A percentile compares a stretch with the other conserved stretches of the same genome.
phyloP scores from a whole-genome alignment of 257 asterid species.

The Scutellaria galericulata region DNA sequence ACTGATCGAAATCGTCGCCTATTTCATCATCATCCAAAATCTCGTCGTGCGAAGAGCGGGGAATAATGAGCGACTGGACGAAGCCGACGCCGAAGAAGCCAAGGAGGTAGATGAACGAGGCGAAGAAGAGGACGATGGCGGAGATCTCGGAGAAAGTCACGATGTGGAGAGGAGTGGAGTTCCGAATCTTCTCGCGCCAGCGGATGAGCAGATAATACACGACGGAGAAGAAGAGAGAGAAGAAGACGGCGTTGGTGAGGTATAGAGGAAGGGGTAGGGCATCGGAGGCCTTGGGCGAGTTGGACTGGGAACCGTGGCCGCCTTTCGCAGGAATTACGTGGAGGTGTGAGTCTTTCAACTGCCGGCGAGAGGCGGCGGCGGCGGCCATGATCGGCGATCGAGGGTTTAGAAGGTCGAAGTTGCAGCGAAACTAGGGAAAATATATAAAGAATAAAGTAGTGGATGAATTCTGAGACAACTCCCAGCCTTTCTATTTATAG shows the following conservation, averaged over 20 bases:
- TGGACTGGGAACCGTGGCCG: conserved; percentile 19
- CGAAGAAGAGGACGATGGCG: conserved; percentile 46
- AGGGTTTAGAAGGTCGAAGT: background rate
- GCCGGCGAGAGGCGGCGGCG: conserved; percentile 9
- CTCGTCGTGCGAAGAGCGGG: conserved; percentile 38
- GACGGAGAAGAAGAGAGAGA: conserved; percentile 53
- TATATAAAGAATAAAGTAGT: background rate
- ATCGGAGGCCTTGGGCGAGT: conserved; percentile 33
- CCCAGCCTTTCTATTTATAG: conserved; percentile 30
- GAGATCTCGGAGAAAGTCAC: conserved; percentile 45
- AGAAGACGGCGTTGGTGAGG: conserved; percentile 45
- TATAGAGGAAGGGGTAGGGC: conserved; percentile 43
- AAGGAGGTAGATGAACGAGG: conserved; percentile 51
- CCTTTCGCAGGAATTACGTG: conserved; percentile 10
- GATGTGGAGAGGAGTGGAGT: conserved; percentile 49
- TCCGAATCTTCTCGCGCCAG: conserved; percentile 54
- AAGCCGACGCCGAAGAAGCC: conserved; percentile 52
- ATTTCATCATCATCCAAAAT: conserved; percentile 38
- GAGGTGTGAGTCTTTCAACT: background rate
- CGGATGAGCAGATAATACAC: conserved; percentile 48
- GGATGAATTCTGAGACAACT: background rate
- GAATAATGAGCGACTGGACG: conserved; percentile 44
- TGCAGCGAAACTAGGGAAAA: conserved; percentile 12
- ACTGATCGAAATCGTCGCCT: conserved; percentile 25
- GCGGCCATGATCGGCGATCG: conserved; percentile 22